Conservation (phyloP, 345 rosid species). For the Carallia brachiata region DNA sequence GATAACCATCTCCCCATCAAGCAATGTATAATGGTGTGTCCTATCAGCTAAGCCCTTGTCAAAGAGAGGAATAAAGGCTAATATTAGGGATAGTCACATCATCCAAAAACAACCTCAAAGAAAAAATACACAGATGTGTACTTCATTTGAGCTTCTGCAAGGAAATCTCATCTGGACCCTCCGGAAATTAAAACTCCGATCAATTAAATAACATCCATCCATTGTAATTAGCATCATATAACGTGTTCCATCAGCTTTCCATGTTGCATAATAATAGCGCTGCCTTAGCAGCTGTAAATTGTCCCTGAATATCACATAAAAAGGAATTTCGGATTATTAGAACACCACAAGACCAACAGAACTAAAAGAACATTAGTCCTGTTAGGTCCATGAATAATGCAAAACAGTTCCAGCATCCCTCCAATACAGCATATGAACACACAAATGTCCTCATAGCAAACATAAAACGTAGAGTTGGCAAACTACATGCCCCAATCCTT, state of each 20-base stretch:
- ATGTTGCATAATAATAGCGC: conserved; percentile 89
- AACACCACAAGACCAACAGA: not conserved
- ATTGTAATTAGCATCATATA: conserved; percentile 87
- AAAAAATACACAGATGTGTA: conserved; percentile 30
- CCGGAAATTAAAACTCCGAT: conserved; percentile 74
- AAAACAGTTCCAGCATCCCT: too few species aligned
- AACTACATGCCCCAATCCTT: too few species aligned
- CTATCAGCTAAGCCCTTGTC: conserved; percentile 61
- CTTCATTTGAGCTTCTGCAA: conserved; percentile 55
- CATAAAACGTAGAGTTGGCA: too few species aligned
- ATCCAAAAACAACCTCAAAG: not conserved
- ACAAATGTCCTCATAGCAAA: too few species aligned
- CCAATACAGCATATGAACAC: too few species aligned
- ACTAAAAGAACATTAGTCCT: too few species aligned
- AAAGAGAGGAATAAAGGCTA: conserved; percentile 20
- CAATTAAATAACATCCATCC: conserved; percentile 86
- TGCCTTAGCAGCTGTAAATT: conserved; percentile 78
- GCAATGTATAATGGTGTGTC: conserved; percentile 76
- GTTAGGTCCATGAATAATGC: too few species aligned
- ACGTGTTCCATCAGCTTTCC: conserved; percentile 99
- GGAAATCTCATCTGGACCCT: conserved; percentile 97
- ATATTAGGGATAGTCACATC: conserved; percentile 8
- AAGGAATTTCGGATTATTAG: not conserved
- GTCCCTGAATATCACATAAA: conserved; percentile 47
- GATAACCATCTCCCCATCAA: conserved; percentile 96